These are phyloP conservation scores for Calvatia gigantea DNA, from an alignment of 768 basidiomycete species.

Conservation along the genomic window DNA sequence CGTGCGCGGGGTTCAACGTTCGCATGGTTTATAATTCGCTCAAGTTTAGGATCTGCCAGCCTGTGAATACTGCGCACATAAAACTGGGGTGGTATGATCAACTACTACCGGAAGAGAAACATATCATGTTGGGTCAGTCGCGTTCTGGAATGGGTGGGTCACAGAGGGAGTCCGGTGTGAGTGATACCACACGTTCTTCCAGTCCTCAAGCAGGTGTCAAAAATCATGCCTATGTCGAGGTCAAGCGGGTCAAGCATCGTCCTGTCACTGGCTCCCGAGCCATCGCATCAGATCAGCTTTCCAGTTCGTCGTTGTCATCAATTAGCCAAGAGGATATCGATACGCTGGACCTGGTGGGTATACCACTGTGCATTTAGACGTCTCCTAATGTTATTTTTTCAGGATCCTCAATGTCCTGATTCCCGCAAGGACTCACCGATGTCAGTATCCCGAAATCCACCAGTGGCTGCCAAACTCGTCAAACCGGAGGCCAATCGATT, in stretches of 20 bases:
- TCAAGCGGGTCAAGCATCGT: not conserved
- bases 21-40: constrained; percentile 45
- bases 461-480: not conserved
- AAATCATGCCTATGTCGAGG: constrained; percentile 7
- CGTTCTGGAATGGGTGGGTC: not conserved
- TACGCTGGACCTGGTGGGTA: not conserved
- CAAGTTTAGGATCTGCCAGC: constrained; percentile 44
- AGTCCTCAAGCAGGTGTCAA: constrained; percentile 1
- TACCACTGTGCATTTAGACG: not conserved
- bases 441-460: not conserved
- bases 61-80: constrained; percentile 36
- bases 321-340: not conserved
- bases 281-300: not conserved
- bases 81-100: constrained; percentile 63
- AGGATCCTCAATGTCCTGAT: not conserved
- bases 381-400: not conserved
- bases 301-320: not conserved
- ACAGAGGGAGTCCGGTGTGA: too few relatives aligned
- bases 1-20: constrained; percentile 25
- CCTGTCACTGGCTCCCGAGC: not conserved
- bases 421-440: not conserved
- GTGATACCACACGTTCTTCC: not conserved
- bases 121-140: not conserved
- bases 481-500: not conserved
- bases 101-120: not conserved